Percentiles rank a stretch among this genome's conserved stretches.
Conservation (phyloP, 2,329 filamentous ascomycete species). For the Chrysosporium keratinophilum region DNA sequence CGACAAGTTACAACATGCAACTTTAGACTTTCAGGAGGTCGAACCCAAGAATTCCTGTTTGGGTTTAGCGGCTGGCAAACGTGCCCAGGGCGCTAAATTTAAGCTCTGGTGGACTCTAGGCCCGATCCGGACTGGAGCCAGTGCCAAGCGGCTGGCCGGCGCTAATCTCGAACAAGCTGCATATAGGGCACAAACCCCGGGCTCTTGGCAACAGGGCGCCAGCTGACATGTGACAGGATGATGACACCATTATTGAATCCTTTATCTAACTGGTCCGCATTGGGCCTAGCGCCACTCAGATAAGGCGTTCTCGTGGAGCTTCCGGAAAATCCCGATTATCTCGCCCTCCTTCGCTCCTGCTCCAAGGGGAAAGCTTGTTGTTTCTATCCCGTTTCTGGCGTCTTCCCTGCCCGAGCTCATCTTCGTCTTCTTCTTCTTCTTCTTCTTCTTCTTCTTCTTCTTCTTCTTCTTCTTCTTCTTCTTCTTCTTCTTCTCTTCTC, state of each 20-base stretch:
- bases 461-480: neutral
- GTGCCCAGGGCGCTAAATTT: neutral
- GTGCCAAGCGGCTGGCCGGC: neutral
- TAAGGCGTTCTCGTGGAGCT: slow-evolving; percentile 9
- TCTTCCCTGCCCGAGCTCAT: neutral
- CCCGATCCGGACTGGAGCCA: neutral
- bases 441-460: neutral
- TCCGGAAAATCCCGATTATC: slow-evolving; percentile 3
- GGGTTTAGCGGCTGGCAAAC: neutral
- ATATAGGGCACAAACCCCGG: neutral
- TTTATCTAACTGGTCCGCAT: slow-evolving; percentile 3
- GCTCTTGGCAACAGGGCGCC: neutral
- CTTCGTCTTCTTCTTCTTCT: neutral
- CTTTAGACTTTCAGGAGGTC: slow-evolving; percentile 9
- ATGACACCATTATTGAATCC: slow-evolving; percentile 3
- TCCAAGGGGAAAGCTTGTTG: neutral
- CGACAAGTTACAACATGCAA: neutral
- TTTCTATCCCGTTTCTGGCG: neutral
- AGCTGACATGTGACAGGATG: neutral
- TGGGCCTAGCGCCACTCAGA: slow-evolving; percentile 6
- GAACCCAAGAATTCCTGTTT: neutral
- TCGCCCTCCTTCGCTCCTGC: neutral
- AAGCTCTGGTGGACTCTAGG: neutral
- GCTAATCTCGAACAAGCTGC: neutral
- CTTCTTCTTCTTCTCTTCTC: neutral